Percentiles rank a stretch among this genome's conserved stretches.
phyloP scores from a whole-genome alignment of 2,329 filamentous ascomycete genomes.

The Diaporthe nobilis region DNA sequence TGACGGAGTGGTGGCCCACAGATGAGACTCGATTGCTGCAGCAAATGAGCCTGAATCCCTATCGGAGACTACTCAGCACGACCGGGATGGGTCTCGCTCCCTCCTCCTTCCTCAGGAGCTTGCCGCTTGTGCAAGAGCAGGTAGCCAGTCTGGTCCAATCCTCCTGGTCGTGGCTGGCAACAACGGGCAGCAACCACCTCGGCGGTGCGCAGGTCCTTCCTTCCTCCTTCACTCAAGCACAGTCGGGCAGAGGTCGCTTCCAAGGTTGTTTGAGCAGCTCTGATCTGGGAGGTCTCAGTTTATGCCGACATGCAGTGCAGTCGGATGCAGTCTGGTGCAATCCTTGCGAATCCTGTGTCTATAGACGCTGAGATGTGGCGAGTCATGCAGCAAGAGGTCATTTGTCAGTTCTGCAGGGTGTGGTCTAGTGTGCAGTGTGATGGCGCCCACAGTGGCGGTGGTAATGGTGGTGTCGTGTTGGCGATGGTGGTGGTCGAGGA shows the following conservation, averaged over 20 bases:
- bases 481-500: neutral
- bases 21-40: constrained; percentile 10
- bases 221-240: neutral
- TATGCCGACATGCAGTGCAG: constrained; percentile 12
- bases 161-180: neutral
- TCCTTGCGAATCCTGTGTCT: neutral
- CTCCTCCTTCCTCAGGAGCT: neutral
- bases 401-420: neutral
- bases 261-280: neutral
- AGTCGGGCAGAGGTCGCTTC: neutral
- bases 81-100: neutral
- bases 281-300: constrained; percentile 9
- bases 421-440: neutral
- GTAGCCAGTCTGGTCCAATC: neutral
- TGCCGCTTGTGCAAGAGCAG: neutral
- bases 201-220: neutral
- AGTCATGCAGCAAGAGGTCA: constrained; percentile 9
- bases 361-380: neutral
- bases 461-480: neutral
- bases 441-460: too few species aligned
- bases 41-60: neutral
- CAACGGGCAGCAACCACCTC: neutral
- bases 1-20: neutral
- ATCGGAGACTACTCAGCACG: neutral
- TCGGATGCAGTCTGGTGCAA: neutral